Evolutionary conservation across 192 early-diverging fungal species (phyloP).

Genomic region (Coemansia sp.): DNA sequence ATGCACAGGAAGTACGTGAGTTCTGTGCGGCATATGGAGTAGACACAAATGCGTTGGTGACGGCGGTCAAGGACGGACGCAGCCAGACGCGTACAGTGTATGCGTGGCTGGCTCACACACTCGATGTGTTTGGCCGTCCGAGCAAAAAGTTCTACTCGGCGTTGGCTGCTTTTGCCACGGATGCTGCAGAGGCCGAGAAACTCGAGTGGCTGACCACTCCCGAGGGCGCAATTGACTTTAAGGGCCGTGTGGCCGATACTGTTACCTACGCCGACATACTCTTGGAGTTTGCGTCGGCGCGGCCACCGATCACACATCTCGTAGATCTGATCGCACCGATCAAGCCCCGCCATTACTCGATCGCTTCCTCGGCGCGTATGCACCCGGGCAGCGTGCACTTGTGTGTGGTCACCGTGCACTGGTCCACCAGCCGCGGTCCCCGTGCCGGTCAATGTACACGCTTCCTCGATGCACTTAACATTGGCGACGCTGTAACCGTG

Average conservation of each 20-base stretch:
- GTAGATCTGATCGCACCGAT: conserved; percentile 74
- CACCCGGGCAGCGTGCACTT: conserved; percentile 88
- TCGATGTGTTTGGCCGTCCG: conserved; percentile 93
- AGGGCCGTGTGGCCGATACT: conserved; percentile 78
- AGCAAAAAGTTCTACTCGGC: conserved; percentile 90
- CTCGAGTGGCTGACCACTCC: conserved; percentile 63
- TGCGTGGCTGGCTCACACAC: conserved; percentile 76
- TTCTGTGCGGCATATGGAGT: conserved; percentile 77
- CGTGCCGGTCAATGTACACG: conserved; percentile 90
- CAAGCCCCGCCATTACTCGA: conserved; percentile 99
- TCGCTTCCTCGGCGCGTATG: conserved; percentile 85
- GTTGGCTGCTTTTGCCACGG: conserved; percentile 68
- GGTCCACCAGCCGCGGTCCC: conserved; percentile 67
- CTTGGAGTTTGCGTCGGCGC: conserved; percentile 78
- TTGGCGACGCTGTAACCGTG: conserved; percentile 74
- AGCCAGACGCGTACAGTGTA: conserved; percentile 70
- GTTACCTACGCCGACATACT: conserved; percentile 84
- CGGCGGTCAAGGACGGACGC: conserved; percentile 57
- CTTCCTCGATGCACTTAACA: conserved; percentile 69
- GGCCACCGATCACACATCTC: conserved; percentile 69
- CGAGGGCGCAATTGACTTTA: conserved; percentile 76
- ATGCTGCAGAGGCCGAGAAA: conserved; percentile 64
- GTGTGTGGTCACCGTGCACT: conserved; percentile 89
- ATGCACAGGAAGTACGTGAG: conserved; percentile 62
- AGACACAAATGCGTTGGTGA: conserved; percentile 63